These are phyloP conservation scores for Melocanna baccifera DNA, from an alignment of 176 grass and related monocot genomes.

Conservation along the genomic window DNA sequence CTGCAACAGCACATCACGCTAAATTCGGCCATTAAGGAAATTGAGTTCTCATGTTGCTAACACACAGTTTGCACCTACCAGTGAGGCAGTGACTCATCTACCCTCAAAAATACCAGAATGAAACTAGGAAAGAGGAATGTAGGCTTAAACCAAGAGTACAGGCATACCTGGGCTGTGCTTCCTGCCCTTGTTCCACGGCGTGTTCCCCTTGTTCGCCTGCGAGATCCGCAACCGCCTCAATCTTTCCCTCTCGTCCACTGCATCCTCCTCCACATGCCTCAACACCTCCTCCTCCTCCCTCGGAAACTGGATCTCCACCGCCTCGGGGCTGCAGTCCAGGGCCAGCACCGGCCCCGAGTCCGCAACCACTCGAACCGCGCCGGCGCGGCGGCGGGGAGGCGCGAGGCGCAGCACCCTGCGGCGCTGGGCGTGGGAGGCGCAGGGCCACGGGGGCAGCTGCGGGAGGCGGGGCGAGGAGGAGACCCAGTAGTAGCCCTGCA, in stretches of 20 bases:
- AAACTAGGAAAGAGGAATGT: background rate
- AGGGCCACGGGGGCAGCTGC: slow-evolving; percentile 20
- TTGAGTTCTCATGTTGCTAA: background rate
- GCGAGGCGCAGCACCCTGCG: background rate
- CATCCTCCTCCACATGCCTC: slow-evolving; percentile 23
- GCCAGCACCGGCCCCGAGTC: background rate
- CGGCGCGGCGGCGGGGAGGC: background rate
- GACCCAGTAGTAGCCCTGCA: slow-evolving; percentile 40
- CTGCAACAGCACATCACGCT: background rate
- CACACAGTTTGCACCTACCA: background rate
- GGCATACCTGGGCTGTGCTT: slow-evolving; percentile 76
- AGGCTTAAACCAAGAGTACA: background rate
- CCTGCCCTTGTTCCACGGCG: slow-evolving; percentile 93
- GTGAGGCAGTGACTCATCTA: no score
- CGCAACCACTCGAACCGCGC: slow-evolving; percentile 13
- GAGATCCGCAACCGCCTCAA: slow-evolving; percentile 78
- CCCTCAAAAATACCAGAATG: background rate
- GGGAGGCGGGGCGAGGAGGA: slow-evolving; percentile 32
- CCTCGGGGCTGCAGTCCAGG: background rate
- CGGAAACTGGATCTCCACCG: background rate
- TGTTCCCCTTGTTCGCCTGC: slow-evolving; percentile 86
- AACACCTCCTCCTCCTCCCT: background rate
- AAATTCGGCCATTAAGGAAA: background rate
- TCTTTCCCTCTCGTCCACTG: slow-evolving; percentile 62
- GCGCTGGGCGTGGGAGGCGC: background rate